Conservation (phyloP, 108 stramenopile genomes). For the Skeletonema marinoi region DNA sequence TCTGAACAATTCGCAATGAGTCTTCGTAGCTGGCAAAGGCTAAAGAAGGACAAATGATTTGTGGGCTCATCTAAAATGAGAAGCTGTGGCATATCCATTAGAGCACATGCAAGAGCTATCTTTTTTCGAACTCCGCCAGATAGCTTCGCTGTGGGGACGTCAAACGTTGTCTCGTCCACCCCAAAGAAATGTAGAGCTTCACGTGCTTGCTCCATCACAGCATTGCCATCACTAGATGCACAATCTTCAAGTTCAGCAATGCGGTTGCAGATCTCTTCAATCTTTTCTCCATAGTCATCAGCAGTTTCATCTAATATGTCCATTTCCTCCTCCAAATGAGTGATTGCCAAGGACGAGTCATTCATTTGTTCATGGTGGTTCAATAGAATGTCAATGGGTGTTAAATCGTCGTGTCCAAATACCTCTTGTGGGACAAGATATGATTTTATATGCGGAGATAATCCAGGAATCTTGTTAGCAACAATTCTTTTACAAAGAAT, state of each 20-base stretch:
- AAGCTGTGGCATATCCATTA: conserved; percentile 49
- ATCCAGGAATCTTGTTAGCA: conserved; percentile 77
- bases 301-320: conserved; percentile 31
- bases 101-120: conserved; percentile 57
- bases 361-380: conserved; percentile 33
- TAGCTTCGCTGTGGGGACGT: conserved; percentile 38
- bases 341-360: conserved; percentile 18
- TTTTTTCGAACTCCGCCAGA: conserved; percentile 70
- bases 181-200: conserved; percentile 62
- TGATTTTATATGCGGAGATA: conserved; percentile 63
- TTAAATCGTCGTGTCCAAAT: conserved; percentile 23
- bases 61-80: conserved; percentile 85
- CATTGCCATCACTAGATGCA: conserved; percentile 9
- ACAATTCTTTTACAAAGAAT: conserved; percentile 70
- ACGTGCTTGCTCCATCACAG: conserved; percentile 12
- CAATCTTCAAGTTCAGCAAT: conserved; percentile 70
- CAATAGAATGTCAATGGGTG: conserved; percentile 50
- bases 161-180: conserved; percentile 31
- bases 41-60: conserved; percentile 80
- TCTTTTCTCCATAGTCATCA: conserved; percentile 47
- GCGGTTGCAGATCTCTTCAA: conserved; percentile 74
- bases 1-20: conserved; percentile 57
- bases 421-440: conserved; percentile 74
- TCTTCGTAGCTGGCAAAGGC: conserved; percentile 77
- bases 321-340: conserved; percentile 53